phyloP scores from a whole-genome alignment of 345 rosid species.

The Cardiospermum halicacabum region DNA sequence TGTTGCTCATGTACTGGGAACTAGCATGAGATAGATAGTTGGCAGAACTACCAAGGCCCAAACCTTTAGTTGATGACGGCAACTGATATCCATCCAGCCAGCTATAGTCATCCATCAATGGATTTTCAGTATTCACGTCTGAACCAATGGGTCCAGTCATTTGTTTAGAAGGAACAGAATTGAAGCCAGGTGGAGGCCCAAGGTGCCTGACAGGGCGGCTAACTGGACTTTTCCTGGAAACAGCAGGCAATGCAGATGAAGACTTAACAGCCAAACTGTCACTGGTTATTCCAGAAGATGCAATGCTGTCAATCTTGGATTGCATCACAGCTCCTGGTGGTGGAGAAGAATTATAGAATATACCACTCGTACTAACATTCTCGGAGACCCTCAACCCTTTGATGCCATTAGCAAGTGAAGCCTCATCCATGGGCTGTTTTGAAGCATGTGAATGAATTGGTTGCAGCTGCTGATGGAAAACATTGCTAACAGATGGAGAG shows the following conservation, averaged over 20 bases:
- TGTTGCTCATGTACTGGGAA: conserved; percentile 37
- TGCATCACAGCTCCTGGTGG: conserved; percentile 40
- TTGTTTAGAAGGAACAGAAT: conserved; percentile 58
- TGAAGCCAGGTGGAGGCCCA: conserved; percentile 98
- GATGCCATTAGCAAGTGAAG: conserved; percentile 52
- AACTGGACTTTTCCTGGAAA: conserved; percentile 62
- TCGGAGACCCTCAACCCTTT: conserved; percentile 46
- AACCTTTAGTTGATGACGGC: conserved; percentile 41
- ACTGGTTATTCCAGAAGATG: conserved; percentile 42
- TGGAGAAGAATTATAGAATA: conserved; percentile 41
- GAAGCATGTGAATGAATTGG: conserved; percentile 41
- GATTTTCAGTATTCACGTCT: conserved; percentile 27
- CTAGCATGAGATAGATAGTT: conserved; percentile 40
- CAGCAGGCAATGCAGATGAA: conserved; percentile 33
- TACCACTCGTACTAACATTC: conserved; percentile 39
- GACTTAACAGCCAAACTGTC: conserved; percentile 40
- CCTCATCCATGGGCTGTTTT: conserved; percentile 50
- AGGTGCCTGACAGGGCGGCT: conserved; percentile 68
- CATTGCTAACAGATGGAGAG: conserved; percentile 37
- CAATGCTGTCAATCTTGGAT: conserved; percentile 35
- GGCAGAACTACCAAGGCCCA: conserved; percentile 38
- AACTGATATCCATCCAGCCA: conserved; percentile 96
- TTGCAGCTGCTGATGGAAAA: conserved; percentile 37
- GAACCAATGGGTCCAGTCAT: conserved; percentile 36
- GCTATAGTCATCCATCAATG: conserved; percentile 75